Evolutionary conservation across 345 rosid species (phyloP).

Genomic region (Corchorus olitorius): DNA sequence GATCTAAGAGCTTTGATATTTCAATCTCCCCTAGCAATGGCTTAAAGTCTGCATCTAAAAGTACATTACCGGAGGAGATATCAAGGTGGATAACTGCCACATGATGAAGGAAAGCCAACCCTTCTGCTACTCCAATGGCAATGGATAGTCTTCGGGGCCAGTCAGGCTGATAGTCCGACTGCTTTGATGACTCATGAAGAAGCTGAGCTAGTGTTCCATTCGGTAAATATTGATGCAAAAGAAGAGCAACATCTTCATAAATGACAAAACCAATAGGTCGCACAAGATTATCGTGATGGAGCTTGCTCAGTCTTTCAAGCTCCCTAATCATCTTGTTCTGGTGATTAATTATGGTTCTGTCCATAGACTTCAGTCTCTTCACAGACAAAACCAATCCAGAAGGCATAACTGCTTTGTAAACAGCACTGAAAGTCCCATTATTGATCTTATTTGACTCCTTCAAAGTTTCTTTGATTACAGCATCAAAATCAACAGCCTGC

Average conservation of each 20-base stretch:
- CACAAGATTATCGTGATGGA: constrained; percentile 85
- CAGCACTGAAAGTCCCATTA: constrained; percentile 85
- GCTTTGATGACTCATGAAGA: constrained; percentile 72
- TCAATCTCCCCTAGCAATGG: constrained; percentile 90
- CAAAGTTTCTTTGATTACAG: constrained; percentile 76
- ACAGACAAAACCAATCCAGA: constrained; percentile 83
- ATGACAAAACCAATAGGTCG: constrained; percentile 84
- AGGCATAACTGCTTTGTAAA: constrained; percentile 93
- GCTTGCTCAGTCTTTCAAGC: constrained; percentile 93
- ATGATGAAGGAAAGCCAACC: constrained; percentile 88
- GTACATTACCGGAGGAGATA: constrained; percentile 78
- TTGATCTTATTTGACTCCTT: constrained; percentile 84
- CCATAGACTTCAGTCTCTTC: constrained; percentile 86
- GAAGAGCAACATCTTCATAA: constrained; percentile 90
- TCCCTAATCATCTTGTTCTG: constrained; percentile 95
- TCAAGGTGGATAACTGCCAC: constrained; percentile 91
- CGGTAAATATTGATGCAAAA: constrained; percentile 78
- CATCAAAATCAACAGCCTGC: constrained; percentile 89
- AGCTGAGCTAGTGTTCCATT: constrained; percentile 84
- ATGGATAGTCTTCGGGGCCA: constrained; percentile 88
- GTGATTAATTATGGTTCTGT: constrained; percentile 77
- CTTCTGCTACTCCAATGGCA: constrained; percentile 92
- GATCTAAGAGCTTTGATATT: constrained; percentile 83
- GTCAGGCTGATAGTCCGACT: constrained; percentile 68
- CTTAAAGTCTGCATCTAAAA: constrained; percentile 71